A percentile compares a stretch with the other conserved stretches of the same genome.
These are phyloP conservation scores for Rhizoclosmatium sp. DNA, from an alignment of 192 early-diverging fungal genomes.

Conservation along the genomic window DNA sequence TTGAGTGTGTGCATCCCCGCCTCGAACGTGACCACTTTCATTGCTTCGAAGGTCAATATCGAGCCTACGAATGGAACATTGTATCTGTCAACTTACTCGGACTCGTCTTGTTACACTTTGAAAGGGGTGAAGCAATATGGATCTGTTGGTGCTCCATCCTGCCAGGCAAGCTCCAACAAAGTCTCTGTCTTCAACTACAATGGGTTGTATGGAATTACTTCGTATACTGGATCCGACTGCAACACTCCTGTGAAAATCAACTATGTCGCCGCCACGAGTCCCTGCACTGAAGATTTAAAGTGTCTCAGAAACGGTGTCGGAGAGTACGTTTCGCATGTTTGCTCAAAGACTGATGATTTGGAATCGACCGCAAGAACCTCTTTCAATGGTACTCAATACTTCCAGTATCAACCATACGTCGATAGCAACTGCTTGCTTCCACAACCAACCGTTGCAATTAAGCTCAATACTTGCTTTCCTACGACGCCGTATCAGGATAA, in stretches of 20 bases:
- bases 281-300: neutral
- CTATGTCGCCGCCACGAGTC: neutral
- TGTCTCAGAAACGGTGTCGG: neutral
- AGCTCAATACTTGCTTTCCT: neutral
- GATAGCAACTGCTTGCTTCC: neutral
- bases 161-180: neutral
- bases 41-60: neutral
- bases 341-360: neutral
- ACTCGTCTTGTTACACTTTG: neutral
- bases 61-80: neutral
- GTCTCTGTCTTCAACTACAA: neutral
- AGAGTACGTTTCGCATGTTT: neutral
- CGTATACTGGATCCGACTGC: constrained; percentile 4
- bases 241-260: neutral
- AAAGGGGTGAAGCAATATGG: neutral
- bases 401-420: neutral
- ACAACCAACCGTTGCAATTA: neutral
- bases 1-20: neutral
- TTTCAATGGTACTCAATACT: neutral
- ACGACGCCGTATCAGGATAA: neutral
- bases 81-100: neutral
- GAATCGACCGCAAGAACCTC: neutral
- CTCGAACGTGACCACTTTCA: neutral
- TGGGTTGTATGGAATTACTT: neutral
- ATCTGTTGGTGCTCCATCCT: neutral